Conservation (phyloP, 148 eudicot species). For the Persicaria maculosa region DNA sequence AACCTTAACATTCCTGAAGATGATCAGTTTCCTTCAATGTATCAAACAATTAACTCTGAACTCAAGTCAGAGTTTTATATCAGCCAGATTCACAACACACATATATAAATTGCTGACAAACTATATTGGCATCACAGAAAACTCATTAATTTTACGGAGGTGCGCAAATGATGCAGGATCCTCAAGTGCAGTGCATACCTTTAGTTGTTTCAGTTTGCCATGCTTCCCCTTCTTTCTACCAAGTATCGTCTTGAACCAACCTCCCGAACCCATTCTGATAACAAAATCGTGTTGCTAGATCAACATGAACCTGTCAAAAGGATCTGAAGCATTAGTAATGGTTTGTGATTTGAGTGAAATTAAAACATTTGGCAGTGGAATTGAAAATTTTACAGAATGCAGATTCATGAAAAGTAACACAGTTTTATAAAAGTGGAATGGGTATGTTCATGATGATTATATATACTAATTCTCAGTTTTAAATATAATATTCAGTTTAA, state of each 20-base stretch:
- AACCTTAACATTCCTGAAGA: too few species aligned
- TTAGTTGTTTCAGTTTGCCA: conserved; percentile 30
- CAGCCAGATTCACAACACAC: too few species aligned
- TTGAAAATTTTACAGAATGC: too few species aligned
- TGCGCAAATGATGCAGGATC: background rate
- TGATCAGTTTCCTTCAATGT: too few species aligned
- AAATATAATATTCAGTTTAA: too few species aligned
- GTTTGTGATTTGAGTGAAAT: background rate
- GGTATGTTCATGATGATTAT: background rate
- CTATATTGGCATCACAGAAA: background rate
- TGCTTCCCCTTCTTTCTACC: conserved; percentile 56
- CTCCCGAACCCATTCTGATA: conserved; percentile 67
- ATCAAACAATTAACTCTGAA: too few species aligned
- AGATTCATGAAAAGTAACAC: background rate
- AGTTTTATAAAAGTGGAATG: background rate
- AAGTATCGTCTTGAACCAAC: conserved; percentile 72
- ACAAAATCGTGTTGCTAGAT: conserved; percentile 16
- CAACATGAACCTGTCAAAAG: conserved; percentile 13
- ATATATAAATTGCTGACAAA: conserved; percentile 17
- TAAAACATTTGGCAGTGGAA: too few species aligned
- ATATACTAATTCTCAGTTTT: too few species aligned
- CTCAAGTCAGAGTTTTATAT: too few species aligned
- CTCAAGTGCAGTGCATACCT: conserved; percentile 33
- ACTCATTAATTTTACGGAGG: too few species aligned
- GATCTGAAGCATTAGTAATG: background rate